These are phyloP conservation scores for Blastobotrys buckinghamii DNA, from an alignment of 1,139 yeast species.

Conservation along the genomic window DNA sequence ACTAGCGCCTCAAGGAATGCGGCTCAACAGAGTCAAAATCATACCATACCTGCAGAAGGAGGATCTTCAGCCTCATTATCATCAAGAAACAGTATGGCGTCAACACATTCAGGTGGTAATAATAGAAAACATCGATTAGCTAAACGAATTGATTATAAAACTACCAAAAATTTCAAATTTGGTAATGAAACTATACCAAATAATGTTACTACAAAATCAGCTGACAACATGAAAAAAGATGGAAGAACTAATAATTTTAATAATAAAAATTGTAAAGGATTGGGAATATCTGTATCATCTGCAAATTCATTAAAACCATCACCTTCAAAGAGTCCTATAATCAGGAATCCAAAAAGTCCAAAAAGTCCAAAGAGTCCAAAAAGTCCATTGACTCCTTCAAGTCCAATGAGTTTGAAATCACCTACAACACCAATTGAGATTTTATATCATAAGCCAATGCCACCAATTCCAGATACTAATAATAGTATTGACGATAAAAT, in stretches of 20 bases:
- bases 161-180: conserved; percentile 7
- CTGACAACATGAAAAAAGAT: not conserved
- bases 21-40: no score
- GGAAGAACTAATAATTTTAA: not conserved
- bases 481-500: not conserved
- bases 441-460: conserved; percentile 1
- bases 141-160: conserved; percentile 1
- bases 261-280: not conserved
- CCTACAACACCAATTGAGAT: not conserved
- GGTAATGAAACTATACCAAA: not conserved
- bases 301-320: no score
- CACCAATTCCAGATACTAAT: not conserved
- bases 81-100: not conserved
- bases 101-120: not conserved
- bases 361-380: no score
- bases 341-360: not conserved
- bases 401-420: not conserved
- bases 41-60: not conserved
- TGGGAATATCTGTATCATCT: not conserved
- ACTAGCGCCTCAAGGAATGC: not conserved
- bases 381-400: no score
- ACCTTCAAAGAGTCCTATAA: not conserved
- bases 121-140: not conserved
- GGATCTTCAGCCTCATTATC: not conserved
- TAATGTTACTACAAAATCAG: not conserved